Percentiles rank a stretch among this genome's conserved stretches.
These are phyloP conservation scores for Tolypocladium tundrense DNA, from an alignment of 2,329 filamentous ascomycete species.

Conservation along the genomic window DNA sequence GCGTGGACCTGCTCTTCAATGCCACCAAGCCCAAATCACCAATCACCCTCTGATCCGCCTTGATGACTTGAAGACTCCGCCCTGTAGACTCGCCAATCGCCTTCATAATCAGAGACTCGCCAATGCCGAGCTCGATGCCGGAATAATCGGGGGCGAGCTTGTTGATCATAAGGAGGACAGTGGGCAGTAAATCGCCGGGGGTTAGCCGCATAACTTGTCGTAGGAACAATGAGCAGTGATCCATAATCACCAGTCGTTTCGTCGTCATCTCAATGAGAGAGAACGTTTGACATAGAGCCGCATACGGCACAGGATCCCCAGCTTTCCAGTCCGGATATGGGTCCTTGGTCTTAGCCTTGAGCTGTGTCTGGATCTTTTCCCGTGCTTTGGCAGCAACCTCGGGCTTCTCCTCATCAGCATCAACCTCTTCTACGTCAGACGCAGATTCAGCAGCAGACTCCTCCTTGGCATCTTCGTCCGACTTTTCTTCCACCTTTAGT, in stretches of 20 bases:
- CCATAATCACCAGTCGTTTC: slow-evolving; percentile 78
- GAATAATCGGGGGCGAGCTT: slow-evolving; percentile 95
- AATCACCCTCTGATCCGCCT: slow-evolving; percentile 91
- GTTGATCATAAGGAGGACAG: slow-evolving; percentile 92
- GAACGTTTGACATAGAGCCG: slow-evolving; percentile 87
- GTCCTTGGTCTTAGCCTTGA: slow-evolving; percentile 60
- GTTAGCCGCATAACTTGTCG: slow-evolving; percentile 90
- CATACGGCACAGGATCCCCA: slow-evolving; percentile 84
- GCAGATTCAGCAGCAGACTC: slow-evolving; percentile 18
- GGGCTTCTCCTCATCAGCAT: slow-evolving; percentile 55
- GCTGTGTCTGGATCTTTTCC: slow-evolving; percentile 67
- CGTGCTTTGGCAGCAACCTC: slow-evolving; percentile 64
- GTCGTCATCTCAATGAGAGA: slow-evolving; percentile 91
- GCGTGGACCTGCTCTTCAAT: slow-evolving; percentile 88
- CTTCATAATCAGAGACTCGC: slow-evolving; percentile 97
- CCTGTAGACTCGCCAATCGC: slow-evolving; percentile 92
- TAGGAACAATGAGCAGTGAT: slow-evolving; percentile 82
- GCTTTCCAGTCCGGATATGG: slow-evolving; percentile 93
- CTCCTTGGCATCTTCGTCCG: slow-evolving; percentile 4
- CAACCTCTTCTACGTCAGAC: slow-evolving; percentile 34
- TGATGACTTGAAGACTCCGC: slow-evolving; percentile 78
- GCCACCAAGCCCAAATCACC: slow-evolving; percentile 91
- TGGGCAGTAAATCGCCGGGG: slow-evolving; percentile 76
- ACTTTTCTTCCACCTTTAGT: slow-evolving; percentile 6
- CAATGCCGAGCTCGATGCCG: slow-evolving; percentile 95